Evolutionary conservation across 139 green algal genomes (phyloP), one percentile per base, ranked within the genome.

Genomic region (Astrephomene gubernaculifera): DNA sequence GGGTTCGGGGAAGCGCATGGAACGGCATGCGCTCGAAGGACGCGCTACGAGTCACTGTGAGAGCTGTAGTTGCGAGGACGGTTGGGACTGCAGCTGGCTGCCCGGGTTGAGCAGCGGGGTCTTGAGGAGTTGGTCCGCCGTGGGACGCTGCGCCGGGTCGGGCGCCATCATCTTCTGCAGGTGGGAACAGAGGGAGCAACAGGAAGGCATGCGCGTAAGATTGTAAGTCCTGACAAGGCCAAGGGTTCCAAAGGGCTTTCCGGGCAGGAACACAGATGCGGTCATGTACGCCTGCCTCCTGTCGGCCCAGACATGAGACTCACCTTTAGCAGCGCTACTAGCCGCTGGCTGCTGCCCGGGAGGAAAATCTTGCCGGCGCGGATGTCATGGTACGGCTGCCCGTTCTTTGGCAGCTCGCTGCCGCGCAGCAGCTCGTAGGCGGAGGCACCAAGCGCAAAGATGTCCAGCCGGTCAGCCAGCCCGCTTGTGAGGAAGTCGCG

Each of bases 401-500:
- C 89, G 81, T 90, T 85, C 38, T 72, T 82, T 14, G 95, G 95
- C 43, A 97, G 89, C 9, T 87, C 64, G 3, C 17, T 74, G 39
- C 90, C 90, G 7, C 79, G 91, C 27, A 93, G 90, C 71, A 98
- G 92, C 89, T 98, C 94, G 74, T 98, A 98, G 53, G 96, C 61
- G 0, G 92, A 96, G 33, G 92, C 91, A 0, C 97, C 97, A 60
- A 99, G 89, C 39, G 94, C 91, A 87, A 98, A 99, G 80, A 99
- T 96, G 90, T 99, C 97, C 21, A 95, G 91, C 79, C 95, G 95
- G 81, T 96, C 92, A 14, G 98, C 91, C 3, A 87, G 31, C 4
- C 52, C 43, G 27, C 71, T 57, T 38, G 83, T 86, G 43, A 75
- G 63, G 43, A 85, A 75, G 72, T 96, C 67, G 53, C 86, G 36